Evolutionary conservation across 2,329 filamentous ascomycete species (phyloP), one percentile per base, ranked within the genome.

Genomic region (Diplodia scrobiculata): DNA sequence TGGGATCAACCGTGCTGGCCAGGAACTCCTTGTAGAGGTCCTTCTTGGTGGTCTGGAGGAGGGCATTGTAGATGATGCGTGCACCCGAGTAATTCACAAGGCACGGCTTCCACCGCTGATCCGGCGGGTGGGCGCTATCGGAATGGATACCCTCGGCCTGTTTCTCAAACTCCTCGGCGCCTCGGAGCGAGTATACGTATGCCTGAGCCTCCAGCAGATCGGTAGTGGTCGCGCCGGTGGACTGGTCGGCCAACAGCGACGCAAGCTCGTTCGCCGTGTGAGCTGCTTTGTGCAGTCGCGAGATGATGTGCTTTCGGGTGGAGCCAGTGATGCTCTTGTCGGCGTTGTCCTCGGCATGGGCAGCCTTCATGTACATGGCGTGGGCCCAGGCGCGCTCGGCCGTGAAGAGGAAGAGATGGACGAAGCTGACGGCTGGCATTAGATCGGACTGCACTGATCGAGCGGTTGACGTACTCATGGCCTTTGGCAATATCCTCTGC

Each of bases 301-400:
- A 96, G 66, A 96, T 87, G 47, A 98, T 95, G 77, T 99, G 94
- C 63, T 89, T 89, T 74, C 92, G 88, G 19, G 91, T 90, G 63
- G 89, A 87, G 68, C 92, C 90, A 32, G 88, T 86, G 69, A 97
- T 90, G 58, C 88, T 89, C 77, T 91, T 91, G 63, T 83, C 80
- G 45, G 83, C 82, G 68, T 89, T 87, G 72, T 95, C 91, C 71
- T 90, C 85, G 47, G 91, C 86, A 75, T 96, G 91, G 21, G 87
- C 82, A 3, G 91, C 86, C 79, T 96, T 97, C 84, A 97, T 92
- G 75, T 90, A 88, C 92, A 98, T 96, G 67, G 93, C 94, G 77
- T 97, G 89, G 45, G 95, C 94, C 91, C 92, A 98, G 62, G 93
- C 91, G 69, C 95, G 87, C 81, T 99, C 95, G 68, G 93, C 88